Percentiles rank a stretch among this genome's conserved stretches.
phyloP scores from a whole-genome alignment of 306 rosid genomes.

The Luffa aegyptiaca region DNA sequence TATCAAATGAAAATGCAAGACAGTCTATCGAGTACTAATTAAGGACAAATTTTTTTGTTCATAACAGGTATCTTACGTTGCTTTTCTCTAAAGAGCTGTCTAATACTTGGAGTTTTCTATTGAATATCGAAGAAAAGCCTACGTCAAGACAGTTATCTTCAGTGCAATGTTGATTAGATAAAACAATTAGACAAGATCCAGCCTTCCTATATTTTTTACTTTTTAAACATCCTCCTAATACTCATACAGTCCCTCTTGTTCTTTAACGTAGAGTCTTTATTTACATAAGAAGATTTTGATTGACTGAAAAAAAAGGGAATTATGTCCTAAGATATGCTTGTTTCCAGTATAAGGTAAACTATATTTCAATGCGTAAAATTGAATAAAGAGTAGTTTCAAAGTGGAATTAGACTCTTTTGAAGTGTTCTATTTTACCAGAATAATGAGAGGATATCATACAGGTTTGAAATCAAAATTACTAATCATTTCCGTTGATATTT shows the following conservation, averaged over 20 bases:
- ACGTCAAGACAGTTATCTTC: neutral
- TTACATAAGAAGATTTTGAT: neutral
- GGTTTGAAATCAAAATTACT: neutral
- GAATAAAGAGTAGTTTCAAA: neutral
- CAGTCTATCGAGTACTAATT: neutral
- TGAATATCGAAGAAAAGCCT: neutral
- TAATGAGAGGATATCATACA: neutral
- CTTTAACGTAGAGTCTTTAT: neutral
- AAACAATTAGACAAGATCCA: neutral
- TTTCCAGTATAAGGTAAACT: neutral
- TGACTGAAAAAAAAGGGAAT: neutral
- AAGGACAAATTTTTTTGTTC: neutral
- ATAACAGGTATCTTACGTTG: neutral
- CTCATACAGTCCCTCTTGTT: neutral
- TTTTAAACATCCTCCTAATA: neutral
- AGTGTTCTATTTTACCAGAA: neutral
- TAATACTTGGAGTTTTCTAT: neutral
- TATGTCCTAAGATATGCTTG: neutral
- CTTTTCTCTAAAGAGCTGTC: neutral
- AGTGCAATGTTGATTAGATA: neutral
- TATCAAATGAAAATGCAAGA: conserved; percentile 6
- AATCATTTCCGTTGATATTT: neutral
- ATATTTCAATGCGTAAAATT: neutral
- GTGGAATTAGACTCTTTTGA: neutral
- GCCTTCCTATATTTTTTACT: neutral